Conservation (phyloP, 352 stramenopile genomes). For the Phytophthora litchii region DNA sequence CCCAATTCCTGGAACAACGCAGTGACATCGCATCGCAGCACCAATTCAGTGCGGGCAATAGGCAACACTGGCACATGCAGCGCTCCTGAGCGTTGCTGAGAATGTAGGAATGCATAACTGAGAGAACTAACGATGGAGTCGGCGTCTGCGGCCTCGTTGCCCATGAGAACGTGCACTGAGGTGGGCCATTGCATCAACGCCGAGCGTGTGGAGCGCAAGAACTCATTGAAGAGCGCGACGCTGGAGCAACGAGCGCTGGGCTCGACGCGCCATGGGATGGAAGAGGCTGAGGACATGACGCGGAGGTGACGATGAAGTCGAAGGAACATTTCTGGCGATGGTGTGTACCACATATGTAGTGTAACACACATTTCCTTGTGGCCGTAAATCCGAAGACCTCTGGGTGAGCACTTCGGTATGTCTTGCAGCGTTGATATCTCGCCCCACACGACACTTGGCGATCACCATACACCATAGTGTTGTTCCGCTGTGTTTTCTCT, state of each 20-base stretch:
- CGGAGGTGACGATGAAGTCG: slow-evolving; percentile 6
- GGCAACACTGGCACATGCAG: slow-evolving; percentile 65
- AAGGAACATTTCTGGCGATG: slow-evolving; percentile 6
- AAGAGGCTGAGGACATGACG: slow-evolving; percentile 11
- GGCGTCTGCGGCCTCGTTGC: slow-evolving; percentile 82
- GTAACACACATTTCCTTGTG: background rate
- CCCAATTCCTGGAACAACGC: slow-evolving; percentile 59
- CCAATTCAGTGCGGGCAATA: slow-evolving; percentile 65
- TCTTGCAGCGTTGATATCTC: slow-evolving; percentile 8
- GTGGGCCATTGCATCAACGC: slow-evolving; percentile 8
- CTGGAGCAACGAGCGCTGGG: slow-evolving; percentile 13
- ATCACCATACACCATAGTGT: background rate
- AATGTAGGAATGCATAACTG: slow-evolving; percentile 60
- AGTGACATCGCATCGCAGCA: slow-evolving; percentile 72
- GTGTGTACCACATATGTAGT: slow-evolving; percentile 14
- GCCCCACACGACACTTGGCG: background rate
- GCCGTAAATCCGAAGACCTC: slow-evolving; percentile 16
- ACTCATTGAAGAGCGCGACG: slow-evolving; percentile 28
- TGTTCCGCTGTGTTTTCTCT: slow-evolving; percentile 10
- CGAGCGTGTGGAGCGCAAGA: slow-evolving; percentile 20
- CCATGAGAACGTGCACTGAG: slow-evolving; percentile 67
- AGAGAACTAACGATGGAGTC: slow-evolving; percentile 87
- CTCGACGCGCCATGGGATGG: slow-evolving; percentile 12
- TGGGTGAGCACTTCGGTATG: slow-evolving; percentile 4
- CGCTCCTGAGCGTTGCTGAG: slow-evolving; percentile 14